These are phyloP conservation scores for Fusarium subglutinans DNA, from an alignment of 2,329 filamentous ascomycete species.

Conservation along the genomic window DNA sequence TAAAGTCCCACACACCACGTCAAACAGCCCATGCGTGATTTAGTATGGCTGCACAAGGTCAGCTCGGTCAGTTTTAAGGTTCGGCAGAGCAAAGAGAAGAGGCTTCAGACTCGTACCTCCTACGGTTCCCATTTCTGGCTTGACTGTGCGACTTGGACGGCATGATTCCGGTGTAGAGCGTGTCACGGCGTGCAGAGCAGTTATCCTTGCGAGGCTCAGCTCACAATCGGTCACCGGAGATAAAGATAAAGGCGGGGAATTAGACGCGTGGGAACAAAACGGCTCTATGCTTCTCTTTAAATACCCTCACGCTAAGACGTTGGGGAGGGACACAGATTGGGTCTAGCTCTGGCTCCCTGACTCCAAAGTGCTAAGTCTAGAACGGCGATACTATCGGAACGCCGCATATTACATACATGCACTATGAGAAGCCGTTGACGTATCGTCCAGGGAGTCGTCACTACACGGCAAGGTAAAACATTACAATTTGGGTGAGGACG, in stretches of 20 bases:
- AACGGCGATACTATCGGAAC: neutral
- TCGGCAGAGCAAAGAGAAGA: neutral
- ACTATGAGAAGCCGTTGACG: neutral
- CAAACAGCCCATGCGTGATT: conserved; percentile 26
- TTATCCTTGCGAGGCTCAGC: neutral
- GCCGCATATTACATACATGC: neutral
- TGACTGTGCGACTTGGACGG: neutral
- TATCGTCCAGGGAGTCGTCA: neutral
- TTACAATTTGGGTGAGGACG: neutral
- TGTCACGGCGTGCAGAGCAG: neutral
- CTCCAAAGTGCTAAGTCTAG: neutral
- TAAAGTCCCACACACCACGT: conserved; percentile 17
- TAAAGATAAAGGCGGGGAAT: neutral
- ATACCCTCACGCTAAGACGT: conserved; percentile 7
- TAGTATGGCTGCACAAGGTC: conserved; percentile 15
- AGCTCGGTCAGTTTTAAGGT: neutral
- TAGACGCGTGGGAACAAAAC: conserved; percentile 4
- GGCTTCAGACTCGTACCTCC: conserved; percentile 8
- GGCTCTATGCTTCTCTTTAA: conserved; percentile 15
- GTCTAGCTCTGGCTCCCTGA: neutral
- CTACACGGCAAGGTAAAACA: neutral
- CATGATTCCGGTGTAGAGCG: neutral
- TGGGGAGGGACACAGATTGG: neutral
- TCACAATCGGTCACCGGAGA: neutral
- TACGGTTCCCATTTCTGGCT: conserved; percentile 9